Evolutionary conservation across 257 asterid genomes (phyloP), one percentile per base, ranked within the genome.

Genomic region (Leonotis leonurus): DNA sequence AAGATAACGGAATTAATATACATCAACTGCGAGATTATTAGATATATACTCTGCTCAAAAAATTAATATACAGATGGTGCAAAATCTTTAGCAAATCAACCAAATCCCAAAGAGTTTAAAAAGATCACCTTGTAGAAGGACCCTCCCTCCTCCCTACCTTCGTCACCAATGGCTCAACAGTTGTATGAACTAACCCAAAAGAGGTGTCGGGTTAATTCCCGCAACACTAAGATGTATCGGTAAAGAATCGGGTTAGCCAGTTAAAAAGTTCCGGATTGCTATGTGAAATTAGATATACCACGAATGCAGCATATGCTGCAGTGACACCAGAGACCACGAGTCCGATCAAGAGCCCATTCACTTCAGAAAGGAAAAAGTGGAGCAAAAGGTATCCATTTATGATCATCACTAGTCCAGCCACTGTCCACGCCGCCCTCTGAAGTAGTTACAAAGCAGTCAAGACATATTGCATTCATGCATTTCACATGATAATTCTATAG

Each of bases 341-440:
- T 66, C 84, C 94, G 11, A 87, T 53, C 69, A 85, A 72, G 54
- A 70, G 22, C 16, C 97, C 97, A 1, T 70, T 49, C 36, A 87
- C 96, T 75, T 92, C 99, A 1, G 89, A 76, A 60, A 83, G 33
- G 77, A 89, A 82, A 67, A 92, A 92, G 73, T 89, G 80, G 60
- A 92, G 80, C 81, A 92, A 74, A 65, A 92, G 91, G 82, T 92
- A 89, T 32, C 99, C 96, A 25, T 86, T 89, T 20, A 89, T 92
- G 68, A 83, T 89, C 45, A 92, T 92, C 85, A 92, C 97, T 54
- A 92, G 78, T 14, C 75, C 84, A 40, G 96, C 97, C 81, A 92
- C 91, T 0, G 86, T 83, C 99, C 99, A 92, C 4, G 96, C 95
- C 52, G 81, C 72, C 65, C 85, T 81, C 99, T 92, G 56, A 24